A percentile compares a stretch with the other conserved stretches of the same genome.
These are phyloP conservation scores for Asterionellopsis glacialis DNA, from an alignment of 108 stramenopile species.

Conservation along the genomic window DNA sequence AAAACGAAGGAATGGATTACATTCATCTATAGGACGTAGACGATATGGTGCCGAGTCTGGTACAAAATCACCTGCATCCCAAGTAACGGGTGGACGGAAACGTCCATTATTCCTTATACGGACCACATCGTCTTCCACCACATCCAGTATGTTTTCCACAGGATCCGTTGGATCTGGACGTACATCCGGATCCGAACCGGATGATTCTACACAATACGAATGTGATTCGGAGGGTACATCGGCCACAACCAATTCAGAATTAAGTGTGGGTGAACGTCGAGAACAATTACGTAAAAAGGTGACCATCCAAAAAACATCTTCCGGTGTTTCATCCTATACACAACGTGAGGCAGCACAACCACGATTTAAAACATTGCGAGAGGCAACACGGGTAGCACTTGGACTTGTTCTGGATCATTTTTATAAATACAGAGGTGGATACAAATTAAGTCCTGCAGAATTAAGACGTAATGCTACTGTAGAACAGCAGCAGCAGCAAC, in stretches of 20 bases:
- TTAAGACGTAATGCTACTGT: constrained; percentile 7
- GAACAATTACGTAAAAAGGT: constrained; percentile 1
- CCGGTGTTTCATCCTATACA: constrained; percentile 11
- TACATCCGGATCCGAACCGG: constrained; percentile 40
- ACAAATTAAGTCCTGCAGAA: constrained; percentile 45
- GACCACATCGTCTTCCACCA: constrained; percentile 9
- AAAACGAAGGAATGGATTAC: constrained; percentile 21
- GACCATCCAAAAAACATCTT: not conserved
- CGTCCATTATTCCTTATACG: constrained; percentile 27
- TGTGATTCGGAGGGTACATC: constrained; percentile 53
- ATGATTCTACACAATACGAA: constrained; percentile 47
- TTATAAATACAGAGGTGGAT: constrained; percentile 33
- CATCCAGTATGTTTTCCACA: constrained; percentile 2
- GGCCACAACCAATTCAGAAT: constrained; percentile 37
- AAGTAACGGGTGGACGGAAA: constrained; percentile 10
- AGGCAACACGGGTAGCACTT: constrained; percentile 32
- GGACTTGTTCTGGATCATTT: constrained; percentile 42
- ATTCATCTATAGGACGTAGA: constrained; percentile 3
- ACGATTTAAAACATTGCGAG: constrained; percentile 24
- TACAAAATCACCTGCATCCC: constrained; percentile 2
- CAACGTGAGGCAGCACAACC: constrained; percentile 33
- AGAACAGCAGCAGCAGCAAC: not conserved
- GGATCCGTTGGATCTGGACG: constrained; percentile 26
- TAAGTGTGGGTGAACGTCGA: constrained; percentile 17
- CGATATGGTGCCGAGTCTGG: constrained; percentile 11